A percentile compares a stretch with the other conserved stretches of the same genome.
phyloP scores from a whole-genome alignment of 108 stramenopile genomes.

The Chaetoceros tenuissimus region DNA sequence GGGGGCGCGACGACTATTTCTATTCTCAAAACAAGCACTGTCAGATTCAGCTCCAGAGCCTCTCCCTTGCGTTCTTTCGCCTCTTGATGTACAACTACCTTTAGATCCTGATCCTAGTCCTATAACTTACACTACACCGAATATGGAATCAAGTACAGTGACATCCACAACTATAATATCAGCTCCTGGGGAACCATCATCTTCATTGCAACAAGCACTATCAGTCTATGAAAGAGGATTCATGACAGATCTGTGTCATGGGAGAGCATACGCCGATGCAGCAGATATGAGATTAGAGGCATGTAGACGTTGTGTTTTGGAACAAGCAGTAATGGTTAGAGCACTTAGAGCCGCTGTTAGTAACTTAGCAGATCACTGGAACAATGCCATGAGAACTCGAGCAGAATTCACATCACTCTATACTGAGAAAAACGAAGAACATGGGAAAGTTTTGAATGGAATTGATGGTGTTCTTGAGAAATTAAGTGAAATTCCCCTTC shows the following conservation, averaged over 20 bases:
- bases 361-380: constrained; percentile 75
- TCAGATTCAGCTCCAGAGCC: constrained; percentile 65
- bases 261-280: constrained; percentile 63
- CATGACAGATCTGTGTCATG: constrained; percentile 61
- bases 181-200: too few relatives aligned
- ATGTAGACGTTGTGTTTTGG: constrained; percentile 61
- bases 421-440: constrained; percentile 34
- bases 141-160: constrained; percentile 24
- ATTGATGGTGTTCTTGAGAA: constrained; percentile 55
- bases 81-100: constrained; percentile 42
- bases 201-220: constrained; percentile 65
- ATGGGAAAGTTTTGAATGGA: constrained; percentile 38
- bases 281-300: constrained; percentile 60
- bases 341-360: constrained; percentile 76
- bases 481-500: constrained; percentile 42
- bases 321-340: constrained; percentile 72
- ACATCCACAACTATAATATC: not conserved
- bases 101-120: constrained; percentile 53
- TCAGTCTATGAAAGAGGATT: constrained; percentile 72
- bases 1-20: constrained; percentile 65
- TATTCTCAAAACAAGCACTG: constrained; percentile 75
- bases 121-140: constrained; percentile 20
- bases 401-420: constrained; percentile 54
- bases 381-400: constrained; percentile 52
- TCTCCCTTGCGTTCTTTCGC: constrained; percentile 44